Evolutionary conservation across 1,284 basidiomycete genomes (phyloP), one percentile per base, ranked within the genome.

Genomic region (Rhizoctonia solani): DNA sequence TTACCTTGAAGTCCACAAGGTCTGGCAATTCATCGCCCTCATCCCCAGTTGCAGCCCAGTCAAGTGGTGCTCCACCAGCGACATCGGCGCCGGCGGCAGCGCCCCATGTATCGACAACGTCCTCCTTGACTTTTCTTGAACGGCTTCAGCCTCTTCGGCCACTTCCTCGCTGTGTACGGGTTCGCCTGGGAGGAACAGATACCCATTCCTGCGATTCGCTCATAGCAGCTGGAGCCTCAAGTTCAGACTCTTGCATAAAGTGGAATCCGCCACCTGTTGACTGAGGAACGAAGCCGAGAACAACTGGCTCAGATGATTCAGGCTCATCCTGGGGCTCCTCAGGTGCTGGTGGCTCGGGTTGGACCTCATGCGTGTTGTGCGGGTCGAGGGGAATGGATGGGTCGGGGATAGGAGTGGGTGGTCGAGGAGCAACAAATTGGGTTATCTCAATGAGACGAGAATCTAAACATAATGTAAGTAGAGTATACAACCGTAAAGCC

Each of bases 111-210:
- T 39, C 49, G 9, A 34, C 34, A 1, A n/a, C 42, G 37, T 25
- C 47, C 14, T 30, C 69, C 1, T 67, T 67, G 9, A 76, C 54
- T 0, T 76, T 72, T 1, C 68, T 37, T 67, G 66, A 11, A 63
- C 74, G 0, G 46, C 66, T 11, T 75, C 74, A 1, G 73, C 73
- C 37, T 74, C 77, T 3, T 58, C 50, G 0, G 70, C 29, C 13
- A 77, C 69, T 41, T 75, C 74, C 39, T 76, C 74, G 67, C 73
- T 74, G 73, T 75, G 72, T 50, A 73, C 69, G n/a, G n/a, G n/a
- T n/a, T 13, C 74, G 71, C 13, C 75, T 70, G 9, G 75, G 73
- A 9, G 44, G 44, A 27, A 53, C 59, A 1, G 47, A 32, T 4
- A 65, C 59, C 49, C 59, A 65, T 37, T 65, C 59, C 44, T 65